Conservation (phyloP, 192 early-diverging fungal species). For the Coemansia sp. region DNA sequence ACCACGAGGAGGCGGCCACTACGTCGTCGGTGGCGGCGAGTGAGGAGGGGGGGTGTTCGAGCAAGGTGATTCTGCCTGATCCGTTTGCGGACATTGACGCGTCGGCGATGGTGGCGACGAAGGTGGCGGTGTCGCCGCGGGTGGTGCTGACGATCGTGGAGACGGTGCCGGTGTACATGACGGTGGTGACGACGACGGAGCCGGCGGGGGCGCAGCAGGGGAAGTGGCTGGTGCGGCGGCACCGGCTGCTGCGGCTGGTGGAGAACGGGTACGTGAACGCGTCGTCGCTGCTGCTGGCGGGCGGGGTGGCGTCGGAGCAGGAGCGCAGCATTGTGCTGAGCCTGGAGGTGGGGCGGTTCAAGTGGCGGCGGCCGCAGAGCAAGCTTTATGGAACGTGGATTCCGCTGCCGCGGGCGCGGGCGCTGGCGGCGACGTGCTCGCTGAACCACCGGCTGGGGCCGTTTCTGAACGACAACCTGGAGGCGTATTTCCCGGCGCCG, state of each 20-base stretch:
- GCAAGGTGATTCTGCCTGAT: slow-evolving; percentile 42
- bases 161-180: slow-evolving; percentile 55
- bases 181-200: slow-evolving; percentile 48
- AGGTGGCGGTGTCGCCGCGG: slow-evolving; percentile 41
- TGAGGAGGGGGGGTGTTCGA: background rate
- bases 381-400: slow-evolving; percentile 91
- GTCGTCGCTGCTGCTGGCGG: slow-evolving; percentile 79
- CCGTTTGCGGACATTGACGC: slow-evolving; percentile 48
- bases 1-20: slow-evolving; percentile 30
- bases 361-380: slow-evolving; percentile 68
- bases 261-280: slow-evolving; percentile 89
- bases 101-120: slow-evolving; percentile 50
- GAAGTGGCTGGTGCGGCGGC: slow-evolving; percentile 55
- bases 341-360: slow-evolving; percentile 77
- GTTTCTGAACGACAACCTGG: slow-evolving; percentile 77
- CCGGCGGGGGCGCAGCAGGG: slow-evolving; percentile 30
- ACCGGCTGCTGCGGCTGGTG: slow-evolving; percentile 72
- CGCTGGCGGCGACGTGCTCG: slow-evolving; percentile 78
- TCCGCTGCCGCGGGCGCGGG: slow-evolving; percentile 80
- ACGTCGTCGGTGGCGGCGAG: background rate
- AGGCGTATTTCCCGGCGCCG: slow-evolving; percentile 65
- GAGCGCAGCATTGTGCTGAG: slow-evolving; percentile 85
- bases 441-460: slow-evolving; percentile 70
- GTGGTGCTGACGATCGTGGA: slow-evolving; percentile 54
- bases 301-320: slow-evolving; percentile 79